Evolutionary conservation across 768 basidiomycete genomes (phyloP).

Genomic region (Termitomyces sp.): DNA sequence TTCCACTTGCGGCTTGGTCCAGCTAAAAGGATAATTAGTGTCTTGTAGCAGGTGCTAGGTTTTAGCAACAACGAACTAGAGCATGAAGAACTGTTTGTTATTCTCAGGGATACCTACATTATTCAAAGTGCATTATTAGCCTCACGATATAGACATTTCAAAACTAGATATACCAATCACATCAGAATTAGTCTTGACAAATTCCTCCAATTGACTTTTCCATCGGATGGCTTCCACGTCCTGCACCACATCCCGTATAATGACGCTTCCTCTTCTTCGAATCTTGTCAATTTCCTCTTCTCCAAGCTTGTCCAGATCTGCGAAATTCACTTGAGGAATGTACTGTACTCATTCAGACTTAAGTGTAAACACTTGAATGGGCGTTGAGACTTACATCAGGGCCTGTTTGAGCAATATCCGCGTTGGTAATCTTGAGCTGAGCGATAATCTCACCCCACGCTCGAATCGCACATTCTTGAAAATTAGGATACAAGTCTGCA

Average conservation of each 20-base stretch:
- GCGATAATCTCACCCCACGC: conserved; percentile 56
- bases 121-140: not conserved
- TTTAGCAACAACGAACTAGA: conserved; percentile 44
- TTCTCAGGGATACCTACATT: conserved; percentile 42
- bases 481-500: conserved; percentile 44
- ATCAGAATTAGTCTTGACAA: conserved; percentile 50
- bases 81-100: conserved; percentile 70
- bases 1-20: conserved; percentile 51
- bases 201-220: conserved; percentile 51
- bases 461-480: conserved; percentile 38
- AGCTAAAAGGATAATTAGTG: conserved; percentile 18
- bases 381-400: conserved; percentile 34
- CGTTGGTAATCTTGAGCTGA: conserved; percentile 41
- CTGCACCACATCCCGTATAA: conserved; percentile 57
- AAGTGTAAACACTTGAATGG: not conserved
- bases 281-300: conserved; percentile 42
- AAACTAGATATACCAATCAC: conserved; percentile 37
- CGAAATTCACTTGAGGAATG: conserved; percentile 58
- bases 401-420: conserved; percentile 39
- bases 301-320: conserved; percentile 42
- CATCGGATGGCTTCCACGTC: conserved; percentile 49
- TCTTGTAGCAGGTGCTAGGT: not conserved
- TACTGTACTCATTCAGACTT: conserved; percentile 28
- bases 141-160: not conserved
- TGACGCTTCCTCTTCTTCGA: conserved; percentile 49